Evolutionary conservation across 129 eudicot species (phyloP).

Genomic region (Mikania micrantha): DNA sequence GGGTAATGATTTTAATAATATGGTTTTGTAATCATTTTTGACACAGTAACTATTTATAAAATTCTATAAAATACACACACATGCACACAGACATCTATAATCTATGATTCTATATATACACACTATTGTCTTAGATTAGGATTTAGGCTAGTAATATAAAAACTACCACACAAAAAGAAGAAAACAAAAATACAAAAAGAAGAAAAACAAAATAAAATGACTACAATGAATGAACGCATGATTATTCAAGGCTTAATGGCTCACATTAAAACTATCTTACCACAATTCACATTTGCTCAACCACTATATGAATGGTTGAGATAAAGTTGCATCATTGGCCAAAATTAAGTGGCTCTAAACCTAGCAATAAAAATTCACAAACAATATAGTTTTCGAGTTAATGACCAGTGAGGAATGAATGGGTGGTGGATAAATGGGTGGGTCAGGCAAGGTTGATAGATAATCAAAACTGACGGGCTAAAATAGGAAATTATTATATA

Average conservation of each 20-base stretch:
- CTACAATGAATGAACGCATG: neutral
- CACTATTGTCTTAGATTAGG: too few relatives aligned
- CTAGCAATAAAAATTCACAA: neutral
- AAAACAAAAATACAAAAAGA: too few relatives aligned
- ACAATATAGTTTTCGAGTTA: neutral
- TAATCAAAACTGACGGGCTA: neutral
- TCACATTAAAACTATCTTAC: neutral
- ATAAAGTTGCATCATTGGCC: neutral
- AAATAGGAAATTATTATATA: neutral
- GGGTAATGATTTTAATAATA: neutral
- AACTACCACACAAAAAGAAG: neutral
- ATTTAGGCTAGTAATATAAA: neutral
- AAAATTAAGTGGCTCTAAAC: neutral
- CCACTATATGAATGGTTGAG: neutral
- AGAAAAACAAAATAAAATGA: neutral
- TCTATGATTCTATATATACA: too few relatives aligned
- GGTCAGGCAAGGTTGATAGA: neutral
- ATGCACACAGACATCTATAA: too few relatives aligned
- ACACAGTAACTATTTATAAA: neutral
- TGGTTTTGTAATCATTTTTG: neutral
- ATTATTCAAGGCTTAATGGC: neutral
- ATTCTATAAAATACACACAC: neutral
- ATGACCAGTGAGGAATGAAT: neutral
- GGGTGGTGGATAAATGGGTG: neutral
- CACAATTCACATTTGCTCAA: neutral